Evolutionary conservation across 495 filamentous ascomycete genomes (phyloP), one percentile per base, ranked within the genome.

Genomic region (Lasiosphaeriaceae sp.): DNA sequence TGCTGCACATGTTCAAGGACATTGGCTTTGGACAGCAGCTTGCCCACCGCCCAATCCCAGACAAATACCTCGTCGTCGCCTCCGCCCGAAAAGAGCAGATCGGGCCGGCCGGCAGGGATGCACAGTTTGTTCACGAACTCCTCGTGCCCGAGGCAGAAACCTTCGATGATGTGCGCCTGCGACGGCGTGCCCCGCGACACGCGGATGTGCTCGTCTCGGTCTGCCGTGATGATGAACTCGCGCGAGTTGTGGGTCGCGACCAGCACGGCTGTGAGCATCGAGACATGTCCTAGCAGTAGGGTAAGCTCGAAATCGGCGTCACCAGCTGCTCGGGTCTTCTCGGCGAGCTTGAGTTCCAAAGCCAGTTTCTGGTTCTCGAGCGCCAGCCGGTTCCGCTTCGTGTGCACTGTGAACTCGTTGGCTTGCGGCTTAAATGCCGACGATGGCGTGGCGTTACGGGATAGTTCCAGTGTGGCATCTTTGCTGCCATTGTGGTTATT

Each of bases 181-280:
- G 12, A 14, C 7, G 92, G 91, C 19, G 84, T 74, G 3, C 86
- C 89, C 54, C 94, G 81, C 23, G 93, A 94, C 9, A 98, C 79
- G 52, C 94, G 90, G 63, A 98, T 96, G 68, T 97, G 95, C 77
- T 98, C 94, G 76, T 98, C 94, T 53, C 94, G 85, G 74, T 98
- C 94, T 19, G 86, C 87, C 8, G 92, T 96, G 59, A 98, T 67
- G 58, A 97, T 87, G 67, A 93, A 96, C 43, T 69, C 76, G 50
- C 83, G 74, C 3, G 7, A 2, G 3, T 21, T 46, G 34, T 34
- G 2, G n/a, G 60, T 56, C 4, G 80, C 83, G 23, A 83, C 76
- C 2, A 71, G 61, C 34, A 97, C 60, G 63, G 92, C 86, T 0
- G 90, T 93, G 23, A 98, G 83, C 81, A 96, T 85, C 0, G 94